Evolutionary conservation across 2,329 filamentous ascomycete genomes (phyloP).

Genomic region (Verticillium longisporum): DNA sequence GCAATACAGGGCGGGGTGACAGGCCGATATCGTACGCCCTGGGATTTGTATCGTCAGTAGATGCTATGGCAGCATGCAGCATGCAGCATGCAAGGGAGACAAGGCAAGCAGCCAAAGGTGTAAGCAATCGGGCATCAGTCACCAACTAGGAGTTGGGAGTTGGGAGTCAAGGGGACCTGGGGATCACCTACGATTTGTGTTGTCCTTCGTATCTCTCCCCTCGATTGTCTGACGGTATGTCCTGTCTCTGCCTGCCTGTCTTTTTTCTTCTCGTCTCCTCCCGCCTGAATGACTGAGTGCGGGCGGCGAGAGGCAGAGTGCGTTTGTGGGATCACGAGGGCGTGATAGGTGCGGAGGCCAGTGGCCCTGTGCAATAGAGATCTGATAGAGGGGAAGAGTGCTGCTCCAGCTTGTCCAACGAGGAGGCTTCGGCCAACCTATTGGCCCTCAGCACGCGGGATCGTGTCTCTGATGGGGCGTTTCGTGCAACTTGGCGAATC

Average conservation of each 20-base stretch:
- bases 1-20: slow-evolving; percentile 5
- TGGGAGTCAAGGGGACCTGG: not conserved
- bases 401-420: not conserved
- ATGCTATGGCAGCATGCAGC: not conserved
- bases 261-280: not conserved
- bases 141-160: not conserved
- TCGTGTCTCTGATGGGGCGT: not conserved
- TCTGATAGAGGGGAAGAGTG: not conserved
- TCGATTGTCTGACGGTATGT: not conserved
- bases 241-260: not conserved
- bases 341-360: not conserved
- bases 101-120: not conserved
- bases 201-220: not conserved
- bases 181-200: not conserved
- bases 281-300: not conserved
- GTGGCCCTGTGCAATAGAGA: not conserved
- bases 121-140: slow-evolving; percentile 12
- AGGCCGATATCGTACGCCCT: slow-evolving; percentile 10
- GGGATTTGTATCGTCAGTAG: slow-evolving; percentile 3
- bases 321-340: not conserved
- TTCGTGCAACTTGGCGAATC: not conserved
- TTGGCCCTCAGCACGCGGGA: not conserved
- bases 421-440: not conserved
- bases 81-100: not conserved
- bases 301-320: not conserved